Conservation (phyloP, 768 basidiomycete species). For the Mycena vulgaris region DNA sequence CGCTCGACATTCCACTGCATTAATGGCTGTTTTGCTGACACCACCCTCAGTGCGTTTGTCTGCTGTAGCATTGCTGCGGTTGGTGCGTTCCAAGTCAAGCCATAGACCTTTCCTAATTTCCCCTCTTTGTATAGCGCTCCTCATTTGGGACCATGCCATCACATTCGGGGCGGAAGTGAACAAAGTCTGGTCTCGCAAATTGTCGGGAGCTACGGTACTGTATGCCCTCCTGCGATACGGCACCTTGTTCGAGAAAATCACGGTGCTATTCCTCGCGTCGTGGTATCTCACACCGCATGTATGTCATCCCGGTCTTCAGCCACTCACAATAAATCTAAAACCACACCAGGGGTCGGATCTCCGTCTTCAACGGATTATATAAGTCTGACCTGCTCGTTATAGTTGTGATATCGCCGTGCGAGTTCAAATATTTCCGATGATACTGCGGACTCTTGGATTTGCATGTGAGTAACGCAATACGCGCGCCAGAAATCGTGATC, state of each 20-base stretch:
- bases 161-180: conserved; percentile 46
- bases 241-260: conserved; percentile 48
- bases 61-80: conserved; percentile 52
- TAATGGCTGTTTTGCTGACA: background rate
- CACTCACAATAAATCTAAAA: background rate
- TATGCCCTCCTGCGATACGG: conserved; percentile 49
- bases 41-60: conserved; percentile 43
- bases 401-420: conserved; percentile 51
- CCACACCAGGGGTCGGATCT: conserved; percentile 18
- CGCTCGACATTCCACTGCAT: background rate
- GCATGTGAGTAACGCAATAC: conserved; percentile 25
- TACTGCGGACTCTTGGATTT: conserved; percentile 47
- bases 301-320: conserved; percentile 14
- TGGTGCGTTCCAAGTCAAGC: conserved; percentile 31
- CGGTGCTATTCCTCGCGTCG: conserved; percentile 49
- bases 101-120: background rate
- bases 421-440: conserved; percentile 51
- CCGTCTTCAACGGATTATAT: background rate
- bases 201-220: conserved; percentile 46
- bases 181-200: conserved; percentile 47
- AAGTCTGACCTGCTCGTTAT: conserved; percentile 4
- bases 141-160: conserved; percentile 50
- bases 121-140: conserved; percentile 42
- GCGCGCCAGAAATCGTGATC: background rate
- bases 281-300: conserved; percentile 51